Evolutionary conservation across 305 asterid genomes (phyloP).

Genomic region (Rubia tinctorum): DNA sequence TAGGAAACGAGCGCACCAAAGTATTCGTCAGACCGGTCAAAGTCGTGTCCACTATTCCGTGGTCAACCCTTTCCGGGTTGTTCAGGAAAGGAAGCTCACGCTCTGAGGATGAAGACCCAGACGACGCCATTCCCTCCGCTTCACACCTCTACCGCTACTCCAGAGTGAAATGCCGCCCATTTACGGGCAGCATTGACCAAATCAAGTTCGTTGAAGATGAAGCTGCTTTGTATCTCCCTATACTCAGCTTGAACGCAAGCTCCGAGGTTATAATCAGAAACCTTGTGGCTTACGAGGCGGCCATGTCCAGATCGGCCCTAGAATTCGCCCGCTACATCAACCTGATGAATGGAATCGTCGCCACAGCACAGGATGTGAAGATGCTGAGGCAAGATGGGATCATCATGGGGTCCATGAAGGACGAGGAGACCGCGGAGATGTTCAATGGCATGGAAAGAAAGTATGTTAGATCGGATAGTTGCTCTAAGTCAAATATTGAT

Average conservation of each 20-base stretch:
- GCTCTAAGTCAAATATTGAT: conserved; percentile 27
- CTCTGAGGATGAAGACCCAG: conserved; percentile 7
- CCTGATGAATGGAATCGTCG: conserved; percentile 39
- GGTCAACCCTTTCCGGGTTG: conserved; percentile 29
- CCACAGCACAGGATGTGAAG: conserved; percentile 35
- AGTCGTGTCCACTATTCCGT: conserved; percentile 24
- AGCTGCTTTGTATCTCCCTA: conserved; percentile 26
- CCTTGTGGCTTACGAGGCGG: conserved; percentile 36
- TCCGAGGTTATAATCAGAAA: conserved; percentile 44
- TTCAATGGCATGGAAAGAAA: conserved; percentile 35
- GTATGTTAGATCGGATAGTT: conserved; percentile 3
- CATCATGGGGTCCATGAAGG: conserved; percentile 25
- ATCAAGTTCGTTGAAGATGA: conserved; percentile 20
- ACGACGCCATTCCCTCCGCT: conserved; percentile 38
- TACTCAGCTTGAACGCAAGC: conserved; percentile 26
- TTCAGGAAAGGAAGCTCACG: conserved; percentile 19
- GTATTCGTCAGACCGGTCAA: conserved; percentile 17
- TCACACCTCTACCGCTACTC: conserved; percentile 27
- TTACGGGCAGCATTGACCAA: conserved; percentile 26
- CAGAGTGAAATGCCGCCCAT: conserved; percentile 24
- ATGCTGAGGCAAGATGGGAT: conserved; percentile 25
- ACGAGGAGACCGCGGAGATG: conserved; percentile 28
- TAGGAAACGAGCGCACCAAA: conserved; percentile 14
- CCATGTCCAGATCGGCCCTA: conserved; percentile 21
- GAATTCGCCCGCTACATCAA: conserved; percentile 38